These are phyloP conservation scores for Anastatica hierochuntica DNA, from an alignment of 345 rosid genomes.

Conservation along the genomic window DNA sequence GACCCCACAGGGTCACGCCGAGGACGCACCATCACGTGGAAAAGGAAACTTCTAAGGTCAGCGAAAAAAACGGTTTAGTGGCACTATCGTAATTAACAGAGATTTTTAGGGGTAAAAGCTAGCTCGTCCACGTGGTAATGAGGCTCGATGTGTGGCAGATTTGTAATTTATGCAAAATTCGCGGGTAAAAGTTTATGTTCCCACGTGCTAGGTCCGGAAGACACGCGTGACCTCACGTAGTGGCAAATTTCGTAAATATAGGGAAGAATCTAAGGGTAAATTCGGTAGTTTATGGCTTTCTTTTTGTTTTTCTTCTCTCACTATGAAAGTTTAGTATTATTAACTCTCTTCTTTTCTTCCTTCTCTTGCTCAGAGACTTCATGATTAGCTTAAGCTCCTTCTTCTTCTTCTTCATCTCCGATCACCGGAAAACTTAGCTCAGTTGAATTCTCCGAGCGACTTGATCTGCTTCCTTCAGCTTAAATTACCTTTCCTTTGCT, in stretches of 20 bases:
- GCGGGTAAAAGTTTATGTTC: constrained; percentile 1
- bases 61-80: constrained; percentile 17
- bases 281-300: too few relatives aligned
- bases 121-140: constrained; percentile 13
- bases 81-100: constrained; percentile 16
- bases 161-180: background rate
- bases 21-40: constrained; percentile 26
- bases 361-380: constrained; percentile 5
- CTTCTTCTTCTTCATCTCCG: constrained; percentile 10
- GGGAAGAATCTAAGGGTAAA: constrained; percentile 20
- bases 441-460: background rate
- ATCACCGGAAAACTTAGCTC: background rate
- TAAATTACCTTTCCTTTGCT: too few relatives aligned
- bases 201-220: constrained; percentile 27
- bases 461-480: background rate
- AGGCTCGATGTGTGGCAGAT: background rate
- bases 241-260: constrained; percentile 17
- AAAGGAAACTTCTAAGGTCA: constrained; percentile 20
- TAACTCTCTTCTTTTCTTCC: background rate
- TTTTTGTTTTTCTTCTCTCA: background rate
- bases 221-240: constrained; percentile 26
- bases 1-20: constrained; percentile 27
- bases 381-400: constrained; percentile 18
- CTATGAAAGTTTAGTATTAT: background rate
- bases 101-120: too few relatives aligned